Conservation (phyloP, 1,284 basidiomycete species). For the Mycena sp. region DNA sequence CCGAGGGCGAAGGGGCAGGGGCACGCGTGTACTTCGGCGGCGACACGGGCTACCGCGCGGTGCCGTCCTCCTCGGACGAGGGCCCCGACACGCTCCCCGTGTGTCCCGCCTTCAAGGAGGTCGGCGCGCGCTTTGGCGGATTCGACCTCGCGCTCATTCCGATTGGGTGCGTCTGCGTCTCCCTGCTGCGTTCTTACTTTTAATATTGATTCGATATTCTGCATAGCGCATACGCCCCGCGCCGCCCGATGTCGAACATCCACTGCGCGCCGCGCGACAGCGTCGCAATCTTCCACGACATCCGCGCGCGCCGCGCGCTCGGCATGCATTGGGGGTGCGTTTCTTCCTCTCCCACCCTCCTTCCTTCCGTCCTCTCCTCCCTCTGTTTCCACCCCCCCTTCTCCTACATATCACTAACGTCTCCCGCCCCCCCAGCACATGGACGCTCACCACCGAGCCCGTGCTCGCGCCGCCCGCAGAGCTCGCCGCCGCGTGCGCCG, state of each 20-base stretch:
- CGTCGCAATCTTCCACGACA: constrained; percentile 71
- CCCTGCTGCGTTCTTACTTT: too few species aligned
- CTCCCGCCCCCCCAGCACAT: constrained; percentile 24
- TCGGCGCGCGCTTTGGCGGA: constrained; percentile 67
- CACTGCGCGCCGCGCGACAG: constrained; percentile 72
- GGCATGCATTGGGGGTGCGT: constrained; percentile 77
- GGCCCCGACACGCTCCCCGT: constrained; percentile 54
- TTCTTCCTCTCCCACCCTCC: too few species aligned
- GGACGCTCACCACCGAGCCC: constrained; percentile 29
- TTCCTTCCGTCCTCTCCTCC: too few species aligned
- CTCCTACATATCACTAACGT: neutral
- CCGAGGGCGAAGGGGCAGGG: neutral
- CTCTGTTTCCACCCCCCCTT: neutral
- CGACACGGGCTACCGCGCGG: constrained; percentile 70
- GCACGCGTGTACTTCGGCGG: constrained; percentile 72
- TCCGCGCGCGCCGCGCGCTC: constrained; percentile 63
- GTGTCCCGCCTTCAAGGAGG: constrained; percentile 76
- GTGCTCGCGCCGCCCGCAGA: constrained; percentile 29
- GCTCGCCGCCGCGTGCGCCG: constrained; percentile 29
- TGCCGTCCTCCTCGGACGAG: constrained; percentile 56
- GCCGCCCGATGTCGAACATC: constrained; percentile 64
- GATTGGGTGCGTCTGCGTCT: constrained; percentile 66
- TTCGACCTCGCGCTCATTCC: constrained; percentile 73
- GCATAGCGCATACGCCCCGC: constrained; percentile 68
- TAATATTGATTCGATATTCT: neutral